phyloP scores from a whole-genome alignment of 257 asterid genomes.

The Penstemon barbatus region DNA sequence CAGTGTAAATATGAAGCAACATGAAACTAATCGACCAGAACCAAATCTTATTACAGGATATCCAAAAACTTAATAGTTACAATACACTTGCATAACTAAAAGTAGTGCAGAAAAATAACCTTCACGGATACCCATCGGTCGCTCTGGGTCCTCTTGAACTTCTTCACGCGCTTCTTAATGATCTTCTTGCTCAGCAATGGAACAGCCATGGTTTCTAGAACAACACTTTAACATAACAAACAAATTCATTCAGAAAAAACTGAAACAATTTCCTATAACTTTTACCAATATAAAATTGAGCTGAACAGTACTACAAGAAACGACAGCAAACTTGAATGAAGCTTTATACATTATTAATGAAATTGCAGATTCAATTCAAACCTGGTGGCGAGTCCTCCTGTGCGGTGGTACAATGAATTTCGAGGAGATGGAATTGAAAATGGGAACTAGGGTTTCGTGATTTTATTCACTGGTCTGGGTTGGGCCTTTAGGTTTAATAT shows the following conservation, averaged over 20 bases:
- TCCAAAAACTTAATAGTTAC: not conserved
- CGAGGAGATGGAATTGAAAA: not conserved
- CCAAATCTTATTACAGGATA: too few species aligned
- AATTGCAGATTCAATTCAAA: not conserved
- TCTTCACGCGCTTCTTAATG: constrained; percentile 38
- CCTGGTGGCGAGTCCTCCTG: constrained; percentile 28
- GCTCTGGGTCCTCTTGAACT: constrained; percentile 39
- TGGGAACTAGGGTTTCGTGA: not conserved
- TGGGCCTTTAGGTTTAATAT: not conserved
- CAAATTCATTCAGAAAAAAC: too few species aligned
- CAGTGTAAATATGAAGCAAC: too few species aligned
- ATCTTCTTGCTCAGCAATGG: constrained; percentile 38
- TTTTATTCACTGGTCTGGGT: not conserved
- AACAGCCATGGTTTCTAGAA: constrained; percentile 33
- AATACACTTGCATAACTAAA: not conserved
- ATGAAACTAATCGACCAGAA: too few species aligned
- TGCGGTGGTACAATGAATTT: constrained; percentile 16
- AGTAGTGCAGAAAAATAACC: constrained; percentile 16
- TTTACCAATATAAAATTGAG: not conserved
- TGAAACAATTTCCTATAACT: too few species aligned
- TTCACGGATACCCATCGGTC: constrained; percentile 36
- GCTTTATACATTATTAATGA: not conserved
- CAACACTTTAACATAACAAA: too few species aligned
- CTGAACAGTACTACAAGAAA: not conserved
- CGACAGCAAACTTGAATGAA: not conserved